Conservation (phyloP, 2,329 filamentous ascomycete species). For the Xylariaceae sp. region DNA sequence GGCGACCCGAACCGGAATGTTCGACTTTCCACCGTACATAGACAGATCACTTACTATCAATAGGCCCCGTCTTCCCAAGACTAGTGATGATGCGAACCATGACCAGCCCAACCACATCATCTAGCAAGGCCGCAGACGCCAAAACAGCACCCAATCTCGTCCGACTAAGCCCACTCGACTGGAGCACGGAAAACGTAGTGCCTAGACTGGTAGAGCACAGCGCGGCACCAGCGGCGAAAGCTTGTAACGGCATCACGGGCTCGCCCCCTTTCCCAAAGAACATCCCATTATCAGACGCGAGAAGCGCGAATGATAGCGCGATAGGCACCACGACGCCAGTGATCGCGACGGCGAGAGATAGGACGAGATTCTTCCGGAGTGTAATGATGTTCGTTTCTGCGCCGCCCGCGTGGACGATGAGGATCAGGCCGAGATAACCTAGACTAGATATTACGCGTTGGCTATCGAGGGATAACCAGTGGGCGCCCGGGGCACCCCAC, state of each 20-base stretch:
- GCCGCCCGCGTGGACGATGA: conserved; percentile 62
- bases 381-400: conserved; percentile 49
- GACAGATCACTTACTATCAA: conserved; percentile 7
- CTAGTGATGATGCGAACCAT: conserved; percentile 72
- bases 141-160: conserved; percentile 56
- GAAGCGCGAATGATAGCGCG: conserved; percentile 15
- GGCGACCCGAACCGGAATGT: neutral
- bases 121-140: conserved; percentile 70
- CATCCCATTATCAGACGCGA: conserved; percentile 2
- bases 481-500: conserved; percentile 61
- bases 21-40: conserved; percentile 1
- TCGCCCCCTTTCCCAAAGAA: conserved; percentile 1
- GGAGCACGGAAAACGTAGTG: conserved; percentile 50
- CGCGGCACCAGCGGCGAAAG: conserved; percentile 34
- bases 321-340: conserved; percentile 51
- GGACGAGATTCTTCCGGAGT: conserved; percentile 52
- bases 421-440: conserved; percentile 67
- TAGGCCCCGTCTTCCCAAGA: conserved; percentile 38
- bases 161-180: conserved; percentile 37
- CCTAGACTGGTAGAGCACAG: conserved; percentile 33
- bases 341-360: conserved; percentile 57
- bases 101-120: conserved; percentile 71
- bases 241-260: conserved; percentile 50
- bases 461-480: conserved; percentile 46
- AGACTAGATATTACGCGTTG: conserved; percentile 51